Conservation (phyloP, 768 basidiomycete species). For the Termitomyces sp. region DNA sequence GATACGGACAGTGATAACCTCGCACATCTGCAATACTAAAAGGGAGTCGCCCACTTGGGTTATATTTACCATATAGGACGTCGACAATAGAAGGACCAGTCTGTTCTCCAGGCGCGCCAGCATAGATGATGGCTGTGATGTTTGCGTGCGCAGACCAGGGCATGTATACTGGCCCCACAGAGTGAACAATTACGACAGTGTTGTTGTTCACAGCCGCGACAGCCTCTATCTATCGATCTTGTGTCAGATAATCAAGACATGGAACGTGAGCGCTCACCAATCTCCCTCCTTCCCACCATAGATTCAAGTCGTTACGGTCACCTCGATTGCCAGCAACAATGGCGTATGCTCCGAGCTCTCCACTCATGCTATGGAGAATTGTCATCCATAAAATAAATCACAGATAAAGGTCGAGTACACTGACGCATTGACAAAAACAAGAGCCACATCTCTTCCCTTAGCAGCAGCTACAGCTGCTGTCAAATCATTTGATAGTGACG, state of each 20-base stretch:
- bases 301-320: conserved; percentile 50
- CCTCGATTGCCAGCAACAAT: conserved; percentile 59
- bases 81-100: conserved; percentile 74
- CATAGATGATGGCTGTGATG: conserved; percentile 53
- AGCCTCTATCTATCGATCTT: conserved; percentile 32
- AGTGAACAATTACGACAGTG: conserved; percentile 76
- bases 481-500: conserved; percentile 39
- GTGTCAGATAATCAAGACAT: conserved; percentile 7
- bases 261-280: conserved; percentile 23
- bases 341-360: conserved; percentile 50
- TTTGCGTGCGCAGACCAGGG: conserved; percentile 75
- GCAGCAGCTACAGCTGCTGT: conserved; percentile 34
- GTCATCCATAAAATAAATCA: conserved; percentile 1
- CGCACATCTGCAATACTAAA: conserved; percentile 67
- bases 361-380: conserved; percentile 33
- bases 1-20: background rate
- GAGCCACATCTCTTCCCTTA: conserved; percentile 44
- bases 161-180: conserved; percentile 68
- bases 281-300: conserved; percentile 52
- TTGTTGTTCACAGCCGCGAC: conserved; percentile 69
- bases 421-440: conserved; percentile 57
- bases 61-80: conserved; percentile 72
- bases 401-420: conserved; percentile 11
- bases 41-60: conserved; percentile 66
- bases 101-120: conserved; percentile 66